Evolutionary conservation across 371 early-diverging fungal species (phyloP).

Genomic region (Dichotomocladium elegans): DNA sequence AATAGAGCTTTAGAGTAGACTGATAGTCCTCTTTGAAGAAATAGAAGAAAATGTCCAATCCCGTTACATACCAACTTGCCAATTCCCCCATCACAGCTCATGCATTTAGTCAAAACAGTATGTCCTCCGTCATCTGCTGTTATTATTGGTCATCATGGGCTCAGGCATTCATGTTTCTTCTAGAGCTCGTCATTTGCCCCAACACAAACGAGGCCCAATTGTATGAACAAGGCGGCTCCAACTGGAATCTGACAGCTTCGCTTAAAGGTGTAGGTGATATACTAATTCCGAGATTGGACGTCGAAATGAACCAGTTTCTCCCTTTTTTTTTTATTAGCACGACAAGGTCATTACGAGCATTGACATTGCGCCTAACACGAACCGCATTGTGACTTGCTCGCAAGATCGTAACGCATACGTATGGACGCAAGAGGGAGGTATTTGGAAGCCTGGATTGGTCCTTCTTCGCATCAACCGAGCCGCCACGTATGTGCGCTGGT

Average conservation of each 20-base stretch:
- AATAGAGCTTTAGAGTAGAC: conserved; percentile 8
- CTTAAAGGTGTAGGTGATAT: conserved; percentile 63
- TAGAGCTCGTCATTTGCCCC: conserved; percentile 91
- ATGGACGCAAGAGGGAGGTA: conserved; percentile 77
- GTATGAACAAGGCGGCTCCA: conserved; percentile 59
- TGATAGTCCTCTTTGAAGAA: conserved; percentile 11
- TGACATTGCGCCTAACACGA: conserved; percentile 95
- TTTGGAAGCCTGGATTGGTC: conserved; percentile 94
- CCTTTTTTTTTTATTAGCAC: conserved; percentile 56
- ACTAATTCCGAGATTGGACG: neutral
- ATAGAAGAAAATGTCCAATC: conserved; percentile 39
- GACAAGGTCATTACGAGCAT: conserved; percentile 93
- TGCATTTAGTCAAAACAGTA: conserved; percentile 85
- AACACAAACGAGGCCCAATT: conserved; percentile 89
- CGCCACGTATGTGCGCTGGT: conserved; percentile 94
- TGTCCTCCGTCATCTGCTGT: too few species aligned
- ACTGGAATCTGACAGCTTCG: conserved; percentile 66
- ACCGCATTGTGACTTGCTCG: conserved; percentile 94
- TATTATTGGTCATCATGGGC: neutral
- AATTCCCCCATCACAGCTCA: conserved; percentile 86
- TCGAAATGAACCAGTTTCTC: neutral
- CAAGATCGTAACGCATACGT: conserved; percentile 99
- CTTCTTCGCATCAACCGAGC: conserved; percentile 94
- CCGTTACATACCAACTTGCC: conserved; percentile 58
- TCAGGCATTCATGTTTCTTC: neutral